Percentiles rank a stretch among this genome's conserved stretches.
These are phyloP conservation scores for Paecilomyces niveus DNA, from an alignment of 2,329 filamentous ascomycete genomes.

Conservation along the genomic window DNA sequence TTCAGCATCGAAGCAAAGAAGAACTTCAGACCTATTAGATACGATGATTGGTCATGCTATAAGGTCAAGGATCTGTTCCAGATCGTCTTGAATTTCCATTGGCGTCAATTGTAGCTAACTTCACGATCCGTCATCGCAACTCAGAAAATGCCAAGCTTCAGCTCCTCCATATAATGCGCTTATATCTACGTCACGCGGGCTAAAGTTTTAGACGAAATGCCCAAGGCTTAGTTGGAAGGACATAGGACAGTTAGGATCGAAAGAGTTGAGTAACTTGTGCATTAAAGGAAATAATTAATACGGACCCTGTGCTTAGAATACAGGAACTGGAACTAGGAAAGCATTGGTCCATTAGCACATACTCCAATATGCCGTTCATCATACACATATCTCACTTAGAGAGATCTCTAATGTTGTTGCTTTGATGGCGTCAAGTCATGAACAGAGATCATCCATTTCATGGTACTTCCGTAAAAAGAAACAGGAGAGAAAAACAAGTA, in stretches of 20 bases:
- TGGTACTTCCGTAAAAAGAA: background rate
- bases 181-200: background rate
- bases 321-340: background rate
- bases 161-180: background rate
- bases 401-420: background rate
- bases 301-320: background rate
- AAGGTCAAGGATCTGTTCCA: background rate
- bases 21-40: background rate
- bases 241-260: background rate
- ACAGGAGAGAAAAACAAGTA: background rate
- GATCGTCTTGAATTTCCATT: background rate
- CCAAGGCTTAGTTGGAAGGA: background rate
- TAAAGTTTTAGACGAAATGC: background rate
- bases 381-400: background rate
- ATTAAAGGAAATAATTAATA: background rate
- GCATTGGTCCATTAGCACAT: background rate
- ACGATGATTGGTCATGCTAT: background rate
- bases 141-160: too few relatives aligned
- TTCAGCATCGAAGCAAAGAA: background rate
- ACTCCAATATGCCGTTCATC: background rate
- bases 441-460: background rate
- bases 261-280: background rate
- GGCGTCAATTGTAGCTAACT: background rate
- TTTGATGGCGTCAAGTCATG: background rate
- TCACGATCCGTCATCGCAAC: too few relatives aligned